Base-by-base conservation (phyloP, 441 rosid genomes). In the Raphanus hybrid region DNA sequence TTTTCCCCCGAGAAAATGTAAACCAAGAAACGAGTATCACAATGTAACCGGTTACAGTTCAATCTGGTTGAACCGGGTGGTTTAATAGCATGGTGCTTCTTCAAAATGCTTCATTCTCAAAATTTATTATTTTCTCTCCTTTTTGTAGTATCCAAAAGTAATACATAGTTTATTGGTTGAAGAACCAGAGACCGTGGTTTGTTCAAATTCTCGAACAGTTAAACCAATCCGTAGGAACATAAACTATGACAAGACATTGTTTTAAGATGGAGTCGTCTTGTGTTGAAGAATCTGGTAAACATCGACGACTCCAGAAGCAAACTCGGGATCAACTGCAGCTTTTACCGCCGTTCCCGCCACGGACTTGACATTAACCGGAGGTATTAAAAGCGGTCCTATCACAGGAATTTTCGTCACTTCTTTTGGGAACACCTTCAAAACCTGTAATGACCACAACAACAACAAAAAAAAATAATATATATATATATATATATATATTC, bases 321-420 rank as follows among this genome's bases (percentile, higher is more conserved):
- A 88, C 9, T 70, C 80, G 0, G 86, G 84, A 80, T 88, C 90
- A 0, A 67, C 82, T 29, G 92, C 97, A 57, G 91, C 94, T 66
- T 81, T 79, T 1, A 88, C 86, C 12, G 91, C 93, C 6, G 85
- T 89, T 80, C 82, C 86, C 11, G 97, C 94, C 8, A 90, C 87
- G 0, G 89, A 76, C 52, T 82, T 83, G 2, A 87, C 94, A 70
- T 79, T 83, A 0, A 90, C 94, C 0, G 97, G 97, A 69, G 97
- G 89, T 71, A 83, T 82, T 4, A 90, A 74, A 16, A 88, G 85
- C 8, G 94, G 92, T 1, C 97, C 92, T 2, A 91, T 74, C 8
- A 90, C 41, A 0, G 92, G 97, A 29, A 88, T 69, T 68, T 75
- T 81, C 4, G 85, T 82, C 35, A 90, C 83, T 1, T 59, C 78